Percentiles rank a stretch among this genome's conserved stretches.
Conservation (phyloP, 495 filamentous ascomycete genomes). For the Neurospora africana region DNA sequence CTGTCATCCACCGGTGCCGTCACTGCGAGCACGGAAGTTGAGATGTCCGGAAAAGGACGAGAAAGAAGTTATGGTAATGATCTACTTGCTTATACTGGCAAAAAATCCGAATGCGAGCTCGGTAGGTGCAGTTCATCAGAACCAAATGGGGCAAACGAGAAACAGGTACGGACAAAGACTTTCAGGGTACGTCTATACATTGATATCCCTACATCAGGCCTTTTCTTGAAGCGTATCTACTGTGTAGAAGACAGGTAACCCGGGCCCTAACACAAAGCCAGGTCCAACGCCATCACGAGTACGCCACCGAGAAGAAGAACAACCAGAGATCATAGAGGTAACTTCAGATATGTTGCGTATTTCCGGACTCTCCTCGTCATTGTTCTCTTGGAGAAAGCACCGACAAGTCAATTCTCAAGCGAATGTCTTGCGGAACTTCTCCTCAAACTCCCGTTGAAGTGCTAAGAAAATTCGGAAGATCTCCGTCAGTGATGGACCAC, state of each 20-base stretch:
- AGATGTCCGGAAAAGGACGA: neutral
- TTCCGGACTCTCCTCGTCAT: neutral
- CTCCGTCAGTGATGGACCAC: constrained; percentile 40
- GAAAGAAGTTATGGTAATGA: neutral
- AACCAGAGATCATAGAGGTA: neutral
- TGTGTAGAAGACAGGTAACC: neutral
- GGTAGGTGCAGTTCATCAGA: neutral
- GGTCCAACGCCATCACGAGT: neutral
- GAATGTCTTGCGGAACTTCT: constrained; percentile 53
- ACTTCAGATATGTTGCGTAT: neutral
- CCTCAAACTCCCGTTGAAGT: constrained; percentile 51
- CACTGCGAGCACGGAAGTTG: neutral
- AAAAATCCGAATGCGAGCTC: neutral
- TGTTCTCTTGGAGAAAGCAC: neutral
- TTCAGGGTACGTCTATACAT: neutral
- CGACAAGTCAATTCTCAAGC: constrained; percentile 9
- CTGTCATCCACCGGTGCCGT: neutral
- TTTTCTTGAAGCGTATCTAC: neutral
- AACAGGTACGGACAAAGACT: neutral
- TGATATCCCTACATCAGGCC: neutral
- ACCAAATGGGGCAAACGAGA: neutral
- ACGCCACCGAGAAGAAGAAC: neutral
- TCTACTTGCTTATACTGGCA: neutral
- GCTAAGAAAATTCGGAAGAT: constrained; percentile 46
- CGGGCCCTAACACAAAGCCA: neutral